Evolutionary conservation across 805 yeast species (phyloP), one percentile per base, ranked within the genome.

Genomic region (Yarrowia divulgata): DNA sequence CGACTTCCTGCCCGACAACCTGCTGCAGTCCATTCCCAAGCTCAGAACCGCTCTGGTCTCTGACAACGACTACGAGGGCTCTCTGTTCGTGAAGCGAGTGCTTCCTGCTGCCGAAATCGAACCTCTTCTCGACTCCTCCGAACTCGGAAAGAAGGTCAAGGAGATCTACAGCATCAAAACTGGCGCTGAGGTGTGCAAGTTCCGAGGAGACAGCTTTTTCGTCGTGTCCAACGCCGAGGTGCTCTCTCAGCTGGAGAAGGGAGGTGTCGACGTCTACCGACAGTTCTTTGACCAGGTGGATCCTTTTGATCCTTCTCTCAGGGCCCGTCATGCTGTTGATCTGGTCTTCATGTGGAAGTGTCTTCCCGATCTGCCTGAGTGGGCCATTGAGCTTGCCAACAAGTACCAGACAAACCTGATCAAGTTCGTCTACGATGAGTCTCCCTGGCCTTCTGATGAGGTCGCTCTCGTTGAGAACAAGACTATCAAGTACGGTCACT

Each of bases 251-350:
- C 43, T 60, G 2, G 52, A 60, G 9, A 55, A 32, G 39, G 69
- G 66, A 4, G 67, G 63, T 1, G 55, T 71, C 32, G 69, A 58
- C 34, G 77, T 77, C 5, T 75, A 70, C 60, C 70, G 77, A 18
- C 77, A 74, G 68, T 70, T 73, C 14, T 77, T 78, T 63, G 80
- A 78, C 63, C 75, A 74, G 19, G 69, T 71, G 9, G 78, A 78
- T 55, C 79, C 80, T 4, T 70, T 72, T 34, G 70, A 68, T 18
- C 72, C 75, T 0, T 35, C 69, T 2, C 63, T 73, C 18, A 78
- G 77, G 29, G 77, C 77, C 42, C 74, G 76, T 66, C 80, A 78
- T 58, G 77, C 77, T 73, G 80, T 78, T 8, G 80, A 78, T 67
- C 75, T 78, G 9, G 70, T 77, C 32, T 78, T 74, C 69, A 64